Conservation (phyloP, 495 filamentous ascomycete species). For the Acidomyces sp. region DNA sequence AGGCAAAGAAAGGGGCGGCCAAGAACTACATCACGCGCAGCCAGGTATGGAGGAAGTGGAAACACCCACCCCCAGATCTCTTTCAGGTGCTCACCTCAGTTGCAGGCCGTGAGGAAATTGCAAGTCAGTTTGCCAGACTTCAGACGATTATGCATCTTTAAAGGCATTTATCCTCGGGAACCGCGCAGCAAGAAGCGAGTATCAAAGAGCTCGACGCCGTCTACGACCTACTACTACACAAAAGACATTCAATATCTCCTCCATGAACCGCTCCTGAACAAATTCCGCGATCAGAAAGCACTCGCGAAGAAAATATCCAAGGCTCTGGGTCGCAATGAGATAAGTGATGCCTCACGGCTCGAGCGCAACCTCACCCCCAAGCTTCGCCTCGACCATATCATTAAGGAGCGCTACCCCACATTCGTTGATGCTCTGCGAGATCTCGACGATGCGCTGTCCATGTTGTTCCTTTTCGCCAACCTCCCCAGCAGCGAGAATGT, state of each 20-base stretch:
- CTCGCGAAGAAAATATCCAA: slow-evolving; percentile 92
- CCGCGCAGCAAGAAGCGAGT: slow-evolving; percentile 93
- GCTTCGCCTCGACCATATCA: slow-evolving; percentile 86
- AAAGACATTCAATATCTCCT: slow-evolving; percentile 97
- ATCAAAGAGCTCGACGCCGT: slow-evolving; percentile 73
- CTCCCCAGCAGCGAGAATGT: slow-evolving; percentile 80
- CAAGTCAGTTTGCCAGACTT: slow-evolving; percentile 96
- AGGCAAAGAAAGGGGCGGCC: no score
- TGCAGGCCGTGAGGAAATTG: no score
- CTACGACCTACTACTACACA: slow-evolving; percentile 97
- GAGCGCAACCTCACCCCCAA: slow-evolving; percentile 76
- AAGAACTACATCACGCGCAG: slow-evolving; percentile 98
- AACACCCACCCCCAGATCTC: no score
- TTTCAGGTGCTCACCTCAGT: no score
- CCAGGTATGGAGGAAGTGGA: slow-evolving; percentile 83
- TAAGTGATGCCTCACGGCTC: slow-evolving; percentile 66
- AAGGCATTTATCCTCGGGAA: slow-evolving; percentile 96
- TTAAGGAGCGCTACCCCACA: slow-evolving; percentile 95
- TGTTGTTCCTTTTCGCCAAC: slow-evolving; percentile 94
- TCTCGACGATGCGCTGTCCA: slow-evolving; percentile 89
- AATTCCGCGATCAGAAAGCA: slow-evolving; percentile 92
- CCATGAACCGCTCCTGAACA: slow-evolving; percentile 87
- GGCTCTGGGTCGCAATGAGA: slow-evolving; percentile 82
- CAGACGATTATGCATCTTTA: slow-evolving; percentile 95
- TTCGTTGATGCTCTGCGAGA: slow-evolving; percentile 91